These are phyloP conservation scores for Fusarium incarnatum DNA, from an alignment of 2,329 filamentous ascomycete species.

Conservation along the genomic window DNA sequence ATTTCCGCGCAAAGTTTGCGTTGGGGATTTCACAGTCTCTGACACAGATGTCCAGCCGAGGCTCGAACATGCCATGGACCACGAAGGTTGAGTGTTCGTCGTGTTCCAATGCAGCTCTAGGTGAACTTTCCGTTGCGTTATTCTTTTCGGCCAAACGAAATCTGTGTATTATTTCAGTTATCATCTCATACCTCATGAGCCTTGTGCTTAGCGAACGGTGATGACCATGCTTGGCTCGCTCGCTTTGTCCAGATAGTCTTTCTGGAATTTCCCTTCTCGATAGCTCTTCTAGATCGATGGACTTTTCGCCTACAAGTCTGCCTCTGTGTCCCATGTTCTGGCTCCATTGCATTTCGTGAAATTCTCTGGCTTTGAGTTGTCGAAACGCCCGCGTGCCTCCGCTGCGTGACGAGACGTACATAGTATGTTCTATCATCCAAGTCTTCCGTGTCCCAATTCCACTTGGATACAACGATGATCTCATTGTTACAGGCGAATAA, in stretches of 20 bases:
- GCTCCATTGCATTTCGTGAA: constrained; percentile 58
- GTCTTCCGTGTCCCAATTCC: constrained; percentile 54
- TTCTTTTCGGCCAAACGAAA: constrained; percentile 16
- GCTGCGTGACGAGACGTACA: constrained; percentile 55
- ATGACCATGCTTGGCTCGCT: not conserved
- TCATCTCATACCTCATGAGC: not conserved
- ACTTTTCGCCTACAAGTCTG: constrained; percentile 51
- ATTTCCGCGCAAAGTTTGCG: constrained; percentile 59
- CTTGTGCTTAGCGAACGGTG: constrained; percentile 12
- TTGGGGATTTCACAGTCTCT: constrained; percentile 56
- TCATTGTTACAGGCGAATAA: constrained; percentile 42
- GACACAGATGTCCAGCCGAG: constrained; percentile 36
- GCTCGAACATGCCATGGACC: constrained; percentile 19
- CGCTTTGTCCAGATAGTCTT: not conserved
- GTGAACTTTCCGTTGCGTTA: no score
- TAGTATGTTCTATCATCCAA: constrained; percentile 59
- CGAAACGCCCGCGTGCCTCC: constrained; percentile 54
- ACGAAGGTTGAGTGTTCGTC: constrained; percentile 2
- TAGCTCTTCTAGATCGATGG: constrained; percentile 33
- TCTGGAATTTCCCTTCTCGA: constrained; percentile 1
- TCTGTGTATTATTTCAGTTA: constrained; percentile 23
- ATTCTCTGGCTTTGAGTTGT: constrained; percentile 53
- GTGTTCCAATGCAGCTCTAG: not conserved
- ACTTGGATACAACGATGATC: constrained; percentile 26
- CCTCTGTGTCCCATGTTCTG: constrained; percentile 45